Conservation (phyloP, 2,329 filamentous ascomycete genomes). For the Scolecobasidium constrictum region DNA sequence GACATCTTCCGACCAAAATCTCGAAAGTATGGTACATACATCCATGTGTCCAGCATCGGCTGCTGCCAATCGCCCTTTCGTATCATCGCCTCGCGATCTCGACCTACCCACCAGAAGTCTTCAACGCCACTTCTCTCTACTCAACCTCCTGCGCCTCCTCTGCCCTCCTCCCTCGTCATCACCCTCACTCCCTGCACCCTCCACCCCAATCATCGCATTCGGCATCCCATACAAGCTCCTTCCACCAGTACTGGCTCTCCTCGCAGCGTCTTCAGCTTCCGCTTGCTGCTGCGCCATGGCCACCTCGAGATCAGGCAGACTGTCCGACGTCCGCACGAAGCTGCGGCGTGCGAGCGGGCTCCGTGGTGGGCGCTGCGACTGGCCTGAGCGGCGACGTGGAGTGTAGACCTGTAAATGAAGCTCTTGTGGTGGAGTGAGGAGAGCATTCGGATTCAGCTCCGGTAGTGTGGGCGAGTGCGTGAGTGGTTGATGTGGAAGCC, state of each 20-base stretch:
- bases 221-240: slow-evolving; percentile 4
- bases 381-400: background rate
- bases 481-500: background rate
- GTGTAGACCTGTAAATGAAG: too few species aligned
- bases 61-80: too few species aligned
- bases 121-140: slow-evolving; percentile 2
- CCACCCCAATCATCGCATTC: too few species aligned
- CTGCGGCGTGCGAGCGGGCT: background rate
- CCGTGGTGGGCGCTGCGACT: background rate
- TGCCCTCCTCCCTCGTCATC: slow-evolving; percentile 1
- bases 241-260: slow-evolving; percentile 1
- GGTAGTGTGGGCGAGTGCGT: background rate
- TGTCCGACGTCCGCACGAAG: slow-evolving; percentile 1
- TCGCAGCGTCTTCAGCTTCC: background rate
- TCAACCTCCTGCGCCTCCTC: slow-evolving; percentile 3
- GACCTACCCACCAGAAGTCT: too few species aligned
- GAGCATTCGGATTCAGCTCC: background rate
- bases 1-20: too few species aligned
- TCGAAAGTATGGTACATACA: too few species aligned
- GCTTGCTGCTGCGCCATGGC: background rate
- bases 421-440: background rate
- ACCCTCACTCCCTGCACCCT: slow-evolving; percentile 1
- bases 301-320: slow-evolving; percentile 1
- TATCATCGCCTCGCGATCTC: too few species aligned
- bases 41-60: too few species aligned